phyloP scores from a whole-genome alignment of 2,329 filamentous ascomycete species.

The Trichoderma pleuroti region DNA sequence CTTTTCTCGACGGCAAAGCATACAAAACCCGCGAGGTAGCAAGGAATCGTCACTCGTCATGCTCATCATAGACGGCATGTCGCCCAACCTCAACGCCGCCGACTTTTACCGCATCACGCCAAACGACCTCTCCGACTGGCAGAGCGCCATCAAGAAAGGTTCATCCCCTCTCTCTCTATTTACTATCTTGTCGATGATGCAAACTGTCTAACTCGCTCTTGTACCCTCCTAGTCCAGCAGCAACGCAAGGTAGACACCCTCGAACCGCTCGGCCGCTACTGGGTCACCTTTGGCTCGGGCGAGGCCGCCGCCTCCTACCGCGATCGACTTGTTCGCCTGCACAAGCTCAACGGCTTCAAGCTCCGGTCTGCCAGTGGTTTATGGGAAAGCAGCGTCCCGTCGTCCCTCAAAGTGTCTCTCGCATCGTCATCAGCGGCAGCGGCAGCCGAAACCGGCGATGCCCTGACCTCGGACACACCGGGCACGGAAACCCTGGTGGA shows the following conservation, averaged over 20 bases:
- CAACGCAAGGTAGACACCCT: constrained; percentile 61
- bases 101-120: constrained; percentile 69
- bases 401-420: background rate
- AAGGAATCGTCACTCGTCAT: constrained; percentile 27
- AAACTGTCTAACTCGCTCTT: background rate
- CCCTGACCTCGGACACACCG: background rate
- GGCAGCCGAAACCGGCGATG: background rate
- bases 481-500: background rate
- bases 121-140: constrained; percentile 66
- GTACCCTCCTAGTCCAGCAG: constrained; percentile 50
- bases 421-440: background rate
- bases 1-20: background rate
- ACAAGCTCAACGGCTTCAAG: constrained; percentile 31
- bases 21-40: background rate
- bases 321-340: constrained; percentile 33
- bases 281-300: constrained; percentile 61
- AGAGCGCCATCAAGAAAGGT: constrained; percentile 58
- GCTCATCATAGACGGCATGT: constrained; percentile 58
- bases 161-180: background rate
- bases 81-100: constrained; percentile 56
- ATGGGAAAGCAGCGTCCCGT: constrained; percentile 30
- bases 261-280: constrained; percentile 62
- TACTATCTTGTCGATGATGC: background rate
- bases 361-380: constrained; percentile 30
- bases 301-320: constrained; percentile 61